Conservation (phyloP, 169 alveolate species). For the Eimeria acervulina region DNA sequence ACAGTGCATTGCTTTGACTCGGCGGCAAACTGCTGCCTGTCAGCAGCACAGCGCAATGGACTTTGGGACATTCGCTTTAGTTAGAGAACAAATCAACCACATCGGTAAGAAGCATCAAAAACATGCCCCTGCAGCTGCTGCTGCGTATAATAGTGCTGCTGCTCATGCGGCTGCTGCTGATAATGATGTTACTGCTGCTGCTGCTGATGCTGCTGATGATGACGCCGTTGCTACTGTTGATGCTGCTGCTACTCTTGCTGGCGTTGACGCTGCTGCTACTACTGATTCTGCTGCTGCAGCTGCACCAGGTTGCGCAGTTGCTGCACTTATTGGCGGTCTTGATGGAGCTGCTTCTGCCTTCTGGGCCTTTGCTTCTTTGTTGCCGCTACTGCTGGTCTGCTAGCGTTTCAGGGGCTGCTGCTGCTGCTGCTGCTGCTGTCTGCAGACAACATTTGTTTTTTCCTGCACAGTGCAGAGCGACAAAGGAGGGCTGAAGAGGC, state of each 20-base stretch:
- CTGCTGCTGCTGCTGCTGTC: too few species aligned
- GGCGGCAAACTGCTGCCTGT: constrained; percentile 59
- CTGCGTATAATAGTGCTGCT: neutral
- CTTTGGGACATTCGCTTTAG: constrained; percentile 75
- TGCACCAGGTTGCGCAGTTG: neutral
- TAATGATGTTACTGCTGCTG: neutral
- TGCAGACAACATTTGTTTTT: constrained; percentile 73
- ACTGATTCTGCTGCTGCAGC: neutral
- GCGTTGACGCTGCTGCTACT: neutral
- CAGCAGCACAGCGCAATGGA: constrained; percentile 70
- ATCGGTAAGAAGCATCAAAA: constrained; percentile 10
- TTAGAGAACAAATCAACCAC: constrained; percentile 76
- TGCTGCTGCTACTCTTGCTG: too few species aligned
- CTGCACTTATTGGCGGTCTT: neutral
- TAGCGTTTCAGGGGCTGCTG: neutral
- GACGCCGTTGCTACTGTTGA: neutral
- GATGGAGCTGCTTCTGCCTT: neutral
- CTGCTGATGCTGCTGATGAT: neutral
- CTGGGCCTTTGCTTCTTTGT: neutral
- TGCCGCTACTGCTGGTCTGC: neutral
- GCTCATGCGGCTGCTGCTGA: neutral
- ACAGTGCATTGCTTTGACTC: constrained; percentile 55
- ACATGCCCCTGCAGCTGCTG: neutral
- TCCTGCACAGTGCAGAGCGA: constrained; percentile 80
- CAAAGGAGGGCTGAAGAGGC: constrained; percentile 75